These are phyloP conservation scores for Pythium scleroteichum DNA, from an alignment of 352 stramenopile species.

Conservation along the genomic window DNA sequence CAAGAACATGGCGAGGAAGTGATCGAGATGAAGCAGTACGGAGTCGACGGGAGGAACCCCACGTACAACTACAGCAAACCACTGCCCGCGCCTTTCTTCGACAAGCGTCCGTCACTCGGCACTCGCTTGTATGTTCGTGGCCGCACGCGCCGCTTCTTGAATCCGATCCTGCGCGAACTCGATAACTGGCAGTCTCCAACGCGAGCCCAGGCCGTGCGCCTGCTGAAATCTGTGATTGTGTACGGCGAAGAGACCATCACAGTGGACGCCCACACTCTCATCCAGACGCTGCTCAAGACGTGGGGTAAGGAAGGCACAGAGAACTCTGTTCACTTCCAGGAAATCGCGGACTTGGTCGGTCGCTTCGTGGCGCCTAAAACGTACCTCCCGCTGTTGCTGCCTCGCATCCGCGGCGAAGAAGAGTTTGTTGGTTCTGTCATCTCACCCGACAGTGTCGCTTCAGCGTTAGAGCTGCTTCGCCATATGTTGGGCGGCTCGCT, in stretches of 20 bases:
- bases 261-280: constrained; percentile 80
- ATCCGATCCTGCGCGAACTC: constrained; percentile 89
- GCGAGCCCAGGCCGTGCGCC: constrained; percentile 72
- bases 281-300: constrained; percentile 62
- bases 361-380: constrained; percentile 65
- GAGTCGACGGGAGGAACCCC: constrained; percentile 88
- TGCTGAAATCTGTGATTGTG: constrained; percentile 90
- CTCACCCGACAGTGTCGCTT: constrained; percentile 25
- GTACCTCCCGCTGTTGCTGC: constrained; percentile 66
- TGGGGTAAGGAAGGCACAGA: constrained; percentile 37
- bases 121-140: constrained; percentile 90
- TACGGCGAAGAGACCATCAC: constrained; percentile 95
- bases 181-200: constrained; percentile 90
- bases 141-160: constrained; percentile 89
- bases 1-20: constrained; percentile 80
- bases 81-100: constrained; percentile 82
- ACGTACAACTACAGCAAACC: constrained; percentile 82
- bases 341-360: constrained; percentile 60
- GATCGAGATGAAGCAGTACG: constrained; percentile 94
- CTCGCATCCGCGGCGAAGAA: constrained; percentile 55
- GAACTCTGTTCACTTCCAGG: constrained; percentile 5
- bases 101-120: constrained; percentile 81
- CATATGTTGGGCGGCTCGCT: constrained; percentile 60
- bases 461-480: constrained; percentile 50
- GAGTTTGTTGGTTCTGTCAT: constrained; percentile 36